Base-by-base conservation (phyloP, 2,329 filamentous ascomycete species). In the Myriosclerotinia duriaeana region DNA sequence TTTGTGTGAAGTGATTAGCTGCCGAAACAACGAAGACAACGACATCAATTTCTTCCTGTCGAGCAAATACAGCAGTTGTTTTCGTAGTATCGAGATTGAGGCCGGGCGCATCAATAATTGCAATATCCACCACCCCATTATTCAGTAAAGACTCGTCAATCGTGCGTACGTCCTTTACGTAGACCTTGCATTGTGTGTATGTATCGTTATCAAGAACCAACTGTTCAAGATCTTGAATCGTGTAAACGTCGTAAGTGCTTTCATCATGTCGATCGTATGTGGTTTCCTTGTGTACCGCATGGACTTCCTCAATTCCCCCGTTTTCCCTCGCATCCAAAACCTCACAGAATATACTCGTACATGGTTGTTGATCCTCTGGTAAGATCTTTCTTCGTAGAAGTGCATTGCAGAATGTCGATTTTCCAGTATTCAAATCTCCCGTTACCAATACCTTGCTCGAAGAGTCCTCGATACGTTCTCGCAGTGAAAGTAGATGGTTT, bases 391-490 rank as follows among this genome's bases (percentile, higher is more conserved):
- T 87, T 68, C 95, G 89, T 52, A 99, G 80, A 2, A 99, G 82
- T n/a, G 95, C 95, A 78, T 99, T 99, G 80, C 95, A 99, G 74
- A 99, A 99, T 0, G 95, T 99, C 5, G 95, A 99, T 77, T 99
- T 99, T 75, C 95, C 95, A 11, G 95, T 94, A 76, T 99, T 99
- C 64, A 99, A 79, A 76, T 99, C 95, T 74, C 95, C 95, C 0
- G 95, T 99, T 22, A 99, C 89, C 67, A 99, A 80, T 1, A 99
- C 95, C 78, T 99, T 99, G 79, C 94, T 98, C 5, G 94, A 92
- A 0, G 92, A 98, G 78, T 99, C 95, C 77, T 98, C 95, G 69
- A 99, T 99, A 64, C 95, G 89, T 71, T 98, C 95, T 68, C 93
- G 88, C 44, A 99, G 83, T 0, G 91, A 88, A 66, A 92, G 84